Evolutionary conservation across 805 yeast genomes (phyloP), one percentile per base, ranked within the genome.

Genomic region (Ogataea nonfermentans): DNA sequence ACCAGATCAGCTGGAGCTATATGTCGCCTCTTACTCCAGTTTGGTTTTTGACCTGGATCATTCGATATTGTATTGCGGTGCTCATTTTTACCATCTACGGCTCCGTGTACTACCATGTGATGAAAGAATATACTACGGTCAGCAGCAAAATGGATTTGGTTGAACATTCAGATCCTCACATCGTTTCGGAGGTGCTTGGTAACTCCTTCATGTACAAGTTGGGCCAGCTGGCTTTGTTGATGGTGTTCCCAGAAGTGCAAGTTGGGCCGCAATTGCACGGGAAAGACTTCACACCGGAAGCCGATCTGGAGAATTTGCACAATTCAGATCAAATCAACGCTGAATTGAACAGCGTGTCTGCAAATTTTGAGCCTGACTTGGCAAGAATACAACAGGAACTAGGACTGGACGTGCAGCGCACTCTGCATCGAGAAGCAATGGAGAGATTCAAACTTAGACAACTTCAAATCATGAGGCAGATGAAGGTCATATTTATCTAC

Each of bases 41-140:
- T 6, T 88, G 93, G 93, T 82, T 79, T 57, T 63, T 89, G 35
- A 76, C 88, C 48, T 90, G 95, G 95, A 80, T 79, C 2, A 89
- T 95, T 9, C 70, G 96, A 35, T 88, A 79, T 56, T 61, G 76
- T 41, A 74, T 89, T 39, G 73, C 84, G 43, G 56, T 84, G 8
- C 54, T 73, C 17, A 84, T 90, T 47, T 53, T 85, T 24, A 58
- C 70, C 3, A 76, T 87, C 32, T 89, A 89, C 59, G 65, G 76
- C 35, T 68, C 82, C 26, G 81, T 89, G 36, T 89, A 89, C 60
- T 62, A 76, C 44, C 85, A 83, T 54, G 91, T 89, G 16, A 70
- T 77, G 42, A 64, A 68, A 25, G 85, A 86, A 52, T 76, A 80
- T 55, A 71, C 73, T 27, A 61, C 64, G 8, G 73, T 81, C 33